A percentile compares a stretch with the other conserved stretches of the same genome.
phyloP scores from a whole-genome alignment of 306 rosid genomes.

The Fragaria ananassa region DNA sequence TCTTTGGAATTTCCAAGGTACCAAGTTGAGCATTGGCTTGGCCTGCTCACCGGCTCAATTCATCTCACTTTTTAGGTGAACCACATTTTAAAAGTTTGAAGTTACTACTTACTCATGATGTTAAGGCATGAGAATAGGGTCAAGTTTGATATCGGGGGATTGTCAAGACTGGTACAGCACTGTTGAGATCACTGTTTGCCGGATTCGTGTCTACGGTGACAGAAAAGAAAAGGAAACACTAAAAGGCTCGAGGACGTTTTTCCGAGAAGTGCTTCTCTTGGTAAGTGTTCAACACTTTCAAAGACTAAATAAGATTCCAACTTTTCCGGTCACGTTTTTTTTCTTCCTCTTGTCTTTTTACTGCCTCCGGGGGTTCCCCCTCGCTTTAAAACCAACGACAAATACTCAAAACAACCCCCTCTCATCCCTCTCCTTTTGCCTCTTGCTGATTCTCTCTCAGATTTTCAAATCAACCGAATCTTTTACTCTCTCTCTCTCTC shows the following conservation, averaged over 20 bases:
- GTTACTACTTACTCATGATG: too few species aligned
- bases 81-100: too few species aligned
- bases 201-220: not conserved
- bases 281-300: slow-evolving; percentile 35
- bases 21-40: not conserved
- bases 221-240: not conserved
- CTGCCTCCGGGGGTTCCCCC: slow-evolving; percentile 34
- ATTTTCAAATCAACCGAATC: slow-evolving; percentile 7
- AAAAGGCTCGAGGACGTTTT: slow-evolving; percentile 29
- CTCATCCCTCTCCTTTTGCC: not conserved
- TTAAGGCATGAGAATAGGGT: too few species aligned
- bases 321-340: slow-evolving; percentile 38
- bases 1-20: not conserved
- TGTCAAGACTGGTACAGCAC: not conserved
- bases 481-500: not conserved
- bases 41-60: not conserved
- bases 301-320: slow-evolving; percentile 40
- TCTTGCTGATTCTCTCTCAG: not conserved
- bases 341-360: slow-evolving; percentile 50
- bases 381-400: not conserved
- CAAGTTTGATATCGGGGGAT: not conserved
- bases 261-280: slow-evolving; percentile 45
- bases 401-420: not conserved
- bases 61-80: not conserved
- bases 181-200: not conserved